These are phyloP conservation scores for Phlebopus sp. DNA, from an alignment of 1,284 basidiomycete genomes.

Conservation along the genomic window DNA sequence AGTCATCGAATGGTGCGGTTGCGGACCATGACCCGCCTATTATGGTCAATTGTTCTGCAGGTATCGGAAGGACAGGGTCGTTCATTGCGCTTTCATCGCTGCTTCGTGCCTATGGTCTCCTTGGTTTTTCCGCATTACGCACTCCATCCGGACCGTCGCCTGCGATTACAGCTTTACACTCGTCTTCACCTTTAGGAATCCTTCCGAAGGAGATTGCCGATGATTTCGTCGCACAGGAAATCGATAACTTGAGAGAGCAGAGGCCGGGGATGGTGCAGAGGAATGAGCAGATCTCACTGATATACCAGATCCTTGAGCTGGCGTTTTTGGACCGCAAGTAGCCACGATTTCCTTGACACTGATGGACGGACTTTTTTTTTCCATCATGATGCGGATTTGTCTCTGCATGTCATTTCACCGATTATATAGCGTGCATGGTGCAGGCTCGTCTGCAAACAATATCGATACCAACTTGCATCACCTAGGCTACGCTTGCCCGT, in stretches of 20 bases:
- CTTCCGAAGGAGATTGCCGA: constrained; percentile 45
- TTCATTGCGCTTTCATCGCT: constrained; percentile 80
- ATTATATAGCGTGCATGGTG: too few species aligned
- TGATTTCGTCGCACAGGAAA: constrained; percentile 70
- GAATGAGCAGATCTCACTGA: constrained; percentile 59
- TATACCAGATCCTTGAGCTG: constrained; percentile 60
- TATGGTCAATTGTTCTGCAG: constrained; percentile 85
- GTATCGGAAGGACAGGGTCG: constrained; percentile 87
- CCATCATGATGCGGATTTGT: background rate
- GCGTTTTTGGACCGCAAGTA: constrained; percentile 29
- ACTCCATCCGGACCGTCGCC: constrained; percentile 15
- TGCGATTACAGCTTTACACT: constrained; percentile 19
- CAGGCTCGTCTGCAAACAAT: too few species aligned
- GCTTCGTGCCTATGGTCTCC: constrained; percentile 54
- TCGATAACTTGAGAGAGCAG: constrained; percentile 79
- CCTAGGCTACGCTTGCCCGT: background rate
- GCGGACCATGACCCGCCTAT: constrained; percentile 64
- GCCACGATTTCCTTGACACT: too few species aligned
- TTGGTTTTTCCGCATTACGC: constrained; percentile 32
- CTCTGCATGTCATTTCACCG: too few species aligned
- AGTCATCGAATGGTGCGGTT: constrained; percentile 30
- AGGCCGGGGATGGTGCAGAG: constrained; percentile 80
- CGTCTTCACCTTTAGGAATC: constrained; percentile 53
- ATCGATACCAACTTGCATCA: too few species aligned
- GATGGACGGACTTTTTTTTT: too few species aligned